Evolutionary conservation across 805 yeast genomes (phyloP), one percentile per base, ranked within the genome.

Genomic region (Candida khao-thaluensis): DNA sequence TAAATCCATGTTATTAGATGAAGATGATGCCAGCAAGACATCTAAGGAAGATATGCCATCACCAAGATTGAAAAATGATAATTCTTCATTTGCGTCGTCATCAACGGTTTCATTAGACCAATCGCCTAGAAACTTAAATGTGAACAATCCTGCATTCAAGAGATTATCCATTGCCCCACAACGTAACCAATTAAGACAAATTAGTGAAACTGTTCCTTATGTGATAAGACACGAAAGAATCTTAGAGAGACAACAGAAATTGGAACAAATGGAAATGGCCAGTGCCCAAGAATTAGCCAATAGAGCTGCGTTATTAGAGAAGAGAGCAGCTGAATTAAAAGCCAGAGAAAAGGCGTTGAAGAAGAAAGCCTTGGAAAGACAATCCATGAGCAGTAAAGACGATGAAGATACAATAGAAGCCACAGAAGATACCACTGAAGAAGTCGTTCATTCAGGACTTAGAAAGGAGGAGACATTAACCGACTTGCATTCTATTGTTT

Each of bases 151-250:
- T n/a, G 58, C 62, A 32, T 69, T 69, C 56, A 68, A 69, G 59
- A 56, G 74, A 42, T 52, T 64, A 50, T 63, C 70, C 6, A 68
- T 69, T 51, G 73, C 64, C 2, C 74, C 74, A 4, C 74, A 69
- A 49, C 75, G 86, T 47, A 72, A 72, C 48, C 85, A 83, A 60
- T 65, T 85, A 48, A 72, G 95, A 55, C 85, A 81, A 54, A 79
- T 85, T 40, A 81, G 89, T 30, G 91, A 84, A 54, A 85, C 93
- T 1, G 86, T 85, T 17, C 95, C 95, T n/a, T 85, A 85, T 50
- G 82, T 84, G 23, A 65, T 85, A 45, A 76, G 86, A 56, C 91
- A 85, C 58, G 91, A 85, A 59, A 74, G 83, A 41, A 74, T 85
- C 41, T 62, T 79, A 48, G 82, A 83, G 37, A 81, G 85, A 59